These are phyloP conservation scores for Polytrichum formosum DNA, from an alignment of 225 moss, liverwort and hornwort genomes.

Conservation along the genomic window DNA sequence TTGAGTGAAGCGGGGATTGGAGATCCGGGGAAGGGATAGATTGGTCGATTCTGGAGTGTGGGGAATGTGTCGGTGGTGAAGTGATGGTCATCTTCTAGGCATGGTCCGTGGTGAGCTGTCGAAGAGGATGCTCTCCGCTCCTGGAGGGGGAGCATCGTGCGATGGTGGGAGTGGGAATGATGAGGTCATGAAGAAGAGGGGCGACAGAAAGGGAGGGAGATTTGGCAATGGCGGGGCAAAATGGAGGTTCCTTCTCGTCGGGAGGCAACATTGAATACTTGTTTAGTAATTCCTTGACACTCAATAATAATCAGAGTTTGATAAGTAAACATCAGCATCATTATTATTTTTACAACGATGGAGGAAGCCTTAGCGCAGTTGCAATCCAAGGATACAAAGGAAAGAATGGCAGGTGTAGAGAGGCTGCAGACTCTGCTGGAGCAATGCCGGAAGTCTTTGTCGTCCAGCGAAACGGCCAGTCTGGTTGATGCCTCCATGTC, in stretches of 20 bases:
- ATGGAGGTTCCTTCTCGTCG: not conserved
- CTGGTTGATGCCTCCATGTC: conserved; percentile 88
- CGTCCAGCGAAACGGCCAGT: conserved; percentile 72
- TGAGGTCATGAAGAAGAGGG: conserved; percentile 2
- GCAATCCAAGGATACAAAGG: conserved; percentile 92
- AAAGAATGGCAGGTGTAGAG: conserved; percentile 96
- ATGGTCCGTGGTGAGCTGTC: too few species aligned
- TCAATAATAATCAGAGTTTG: not conserved
- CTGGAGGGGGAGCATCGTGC: too few species aligned
- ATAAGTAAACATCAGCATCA: too few species aligned
- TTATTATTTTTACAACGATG: conserved; percentile 34
- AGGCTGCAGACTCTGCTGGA: conserved; percentile 84
- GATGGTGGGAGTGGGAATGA: too few species aligned
- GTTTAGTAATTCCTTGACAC: not conserved
- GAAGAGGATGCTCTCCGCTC: too few species aligned
- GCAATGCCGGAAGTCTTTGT: conserved; percentile 87
- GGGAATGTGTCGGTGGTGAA: too few species aligned
- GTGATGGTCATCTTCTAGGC: too few species aligned
- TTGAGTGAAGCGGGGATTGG: too few species aligned
- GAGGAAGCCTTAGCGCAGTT: conserved; percentile 94
- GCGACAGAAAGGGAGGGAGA: not conserved
- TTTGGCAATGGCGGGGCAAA: not conserved
- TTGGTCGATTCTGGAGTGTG: too few species aligned
- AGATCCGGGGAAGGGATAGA: too few species aligned
- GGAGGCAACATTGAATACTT: not conserved